Evolutionary conservation across 371 early-diverging fungal genomes (phyloP), one percentile per base, ranked within the genome.

Genomic region (Mycotypha africana): DNA sequence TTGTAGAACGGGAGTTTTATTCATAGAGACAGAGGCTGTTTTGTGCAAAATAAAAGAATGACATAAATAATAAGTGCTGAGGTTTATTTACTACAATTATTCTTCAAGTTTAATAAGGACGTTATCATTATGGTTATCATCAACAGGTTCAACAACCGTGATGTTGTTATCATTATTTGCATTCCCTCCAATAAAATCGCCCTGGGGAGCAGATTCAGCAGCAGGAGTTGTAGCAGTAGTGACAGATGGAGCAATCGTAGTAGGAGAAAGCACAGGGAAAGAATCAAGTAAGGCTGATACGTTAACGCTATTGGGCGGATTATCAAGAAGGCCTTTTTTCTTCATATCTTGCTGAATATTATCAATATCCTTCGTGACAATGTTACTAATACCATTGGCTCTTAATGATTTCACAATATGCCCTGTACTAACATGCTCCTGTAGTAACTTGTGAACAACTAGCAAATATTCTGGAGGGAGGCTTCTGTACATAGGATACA

Each of bases 291-390:
- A n/a, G n/a, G n/a, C n/a, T n/a, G n/a, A n/a, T n/a, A n/a, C n/a
- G n/a, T n/a, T n/a, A n/a, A n/a, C n/a, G n/a, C n/a, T n/a, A n/a
- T n/a, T n/a, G n/a, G n/a, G n/a, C n/a, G n/a, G n/a, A n/a, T n/a
- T n/a, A 28, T 51, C 39, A 17, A 45, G 21, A 3, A 40, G 35
- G 23, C 41, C 41, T 40, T 37, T 52, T 44, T 49, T 47, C 30
- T 52, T 47, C 23, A 58, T 20, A 36, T 58, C 52, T 19, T 58
- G 58, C 28, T 58, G 58, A 14, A 58, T 58, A 30, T 58, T 58
- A 15, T 58, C 52, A 45, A 58, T 48, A 21, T 58, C 58, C 22
- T 58, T 58, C 2, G 52, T 37, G 14, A 52, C 17, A 6, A 58
- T 52, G 22, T 58, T 58, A 10, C 37, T 52, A 8, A 52, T 42